These are phyloP conservation scores for Malassezia vespertilionis DNA, from an alignment of 1,284 basidiomycete genomes.

Conservation along the genomic window DNA sequence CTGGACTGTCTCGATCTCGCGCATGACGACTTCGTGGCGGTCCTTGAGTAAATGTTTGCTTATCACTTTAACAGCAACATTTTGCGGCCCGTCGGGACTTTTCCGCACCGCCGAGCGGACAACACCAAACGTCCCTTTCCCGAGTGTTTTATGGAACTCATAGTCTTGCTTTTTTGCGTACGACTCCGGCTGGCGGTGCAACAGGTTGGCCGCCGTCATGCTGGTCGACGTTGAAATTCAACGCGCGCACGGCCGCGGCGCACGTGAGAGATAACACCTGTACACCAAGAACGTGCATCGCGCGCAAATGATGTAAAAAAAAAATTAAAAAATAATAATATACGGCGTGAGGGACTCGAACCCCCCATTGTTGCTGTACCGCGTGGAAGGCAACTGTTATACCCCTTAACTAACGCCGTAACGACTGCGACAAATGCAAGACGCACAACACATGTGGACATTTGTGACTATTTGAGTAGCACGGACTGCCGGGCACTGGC, in stretches of 20 bases:
- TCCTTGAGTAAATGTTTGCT: slow-evolving; percentile 40
- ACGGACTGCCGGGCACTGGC: not conserved
- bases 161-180: slow-evolving; percentile 45
- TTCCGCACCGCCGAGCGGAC: slow-evolving; percentile 24
- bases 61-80: slow-evolving; percentile 45
- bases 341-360: slow-evolving; percentile 23
- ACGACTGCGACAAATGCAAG: not conserved
- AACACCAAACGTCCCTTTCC: slow-evolving; percentile 44
- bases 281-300: no score
- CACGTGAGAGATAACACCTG: no score
- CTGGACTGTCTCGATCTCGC: slow-evolving; percentile 44
- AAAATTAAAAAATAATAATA: slow-evolving; percentile 1
- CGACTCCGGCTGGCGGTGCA: slow-evolving; percentile 8
- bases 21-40: slow-evolving; percentile 40
- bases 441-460: not conserved
- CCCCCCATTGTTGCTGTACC: slow-evolving; percentile 19
- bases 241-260: no score
- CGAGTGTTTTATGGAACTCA: slow-evolving; percentile 42
- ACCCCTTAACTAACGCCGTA: slow-evolving; percentile 23
- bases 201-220: slow-evolving; percentile 1
- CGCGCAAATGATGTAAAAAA: not conserved
- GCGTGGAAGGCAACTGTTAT: slow-evolving; percentile 20
- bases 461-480: not conserved
- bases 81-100: slow-evolving; percentile 20
- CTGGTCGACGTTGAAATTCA: no score